Percentiles rank a stretch among this genome's conserved stretches.
Conservation (phyloP, 148 eudicot genomes). For the Oxyria digyna region DNA sequence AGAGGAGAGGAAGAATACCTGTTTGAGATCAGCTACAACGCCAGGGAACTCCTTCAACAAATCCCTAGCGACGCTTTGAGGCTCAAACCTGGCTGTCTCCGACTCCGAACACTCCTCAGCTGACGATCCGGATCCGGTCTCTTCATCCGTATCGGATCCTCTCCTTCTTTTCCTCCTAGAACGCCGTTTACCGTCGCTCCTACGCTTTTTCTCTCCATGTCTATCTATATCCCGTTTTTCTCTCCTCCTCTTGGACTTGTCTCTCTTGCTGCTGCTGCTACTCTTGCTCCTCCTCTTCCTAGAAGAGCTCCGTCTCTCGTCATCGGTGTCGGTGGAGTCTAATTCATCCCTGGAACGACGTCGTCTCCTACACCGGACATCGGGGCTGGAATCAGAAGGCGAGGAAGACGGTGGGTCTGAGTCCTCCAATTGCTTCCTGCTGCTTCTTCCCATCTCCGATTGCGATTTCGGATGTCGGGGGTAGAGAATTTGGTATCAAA, state of each 20-base stretch:
- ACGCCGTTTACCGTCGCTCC: conserved; percentile 13
- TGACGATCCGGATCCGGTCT: conserved; percentile 17
- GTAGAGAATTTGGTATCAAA: background rate
- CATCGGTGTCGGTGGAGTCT: background rate
- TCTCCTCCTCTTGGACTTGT: conserved; percentile 20
- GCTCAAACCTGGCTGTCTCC: conserved; percentile 7
- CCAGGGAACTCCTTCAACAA: conserved; percentile 60
- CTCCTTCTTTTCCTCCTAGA: conserved; percentile 24
- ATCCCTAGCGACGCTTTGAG: conserved; percentile 33
- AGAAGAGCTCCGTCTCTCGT: conserved; percentile 13
- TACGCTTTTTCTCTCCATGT: conserved; percentile 20
- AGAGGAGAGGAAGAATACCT: conserved; percentile 13
- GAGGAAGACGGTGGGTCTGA: conserved; percentile 12
- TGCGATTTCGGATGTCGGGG: background rate
- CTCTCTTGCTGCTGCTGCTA: conserved; percentile 13
- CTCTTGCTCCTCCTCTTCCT: conserved; percentile 17
- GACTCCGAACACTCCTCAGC: conserved; percentile 21
- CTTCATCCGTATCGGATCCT: conserved; percentile 29
- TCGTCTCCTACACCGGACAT: conserved; percentile 15
- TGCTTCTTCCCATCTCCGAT: conserved; percentile 11
- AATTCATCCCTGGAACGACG: background rate
- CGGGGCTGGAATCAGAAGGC: conserved; percentile 9
- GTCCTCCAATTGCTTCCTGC: conserved; percentile 5
- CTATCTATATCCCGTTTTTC: conserved; percentile 15
- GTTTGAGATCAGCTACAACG: conserved; percentile 56